Percentiles rank a stretch among this genome's conserved stretches.
Evolutionary conservation across 768 basidiomycete species (phyloP).

Genomic region (Trametes coccinea): DNA sequence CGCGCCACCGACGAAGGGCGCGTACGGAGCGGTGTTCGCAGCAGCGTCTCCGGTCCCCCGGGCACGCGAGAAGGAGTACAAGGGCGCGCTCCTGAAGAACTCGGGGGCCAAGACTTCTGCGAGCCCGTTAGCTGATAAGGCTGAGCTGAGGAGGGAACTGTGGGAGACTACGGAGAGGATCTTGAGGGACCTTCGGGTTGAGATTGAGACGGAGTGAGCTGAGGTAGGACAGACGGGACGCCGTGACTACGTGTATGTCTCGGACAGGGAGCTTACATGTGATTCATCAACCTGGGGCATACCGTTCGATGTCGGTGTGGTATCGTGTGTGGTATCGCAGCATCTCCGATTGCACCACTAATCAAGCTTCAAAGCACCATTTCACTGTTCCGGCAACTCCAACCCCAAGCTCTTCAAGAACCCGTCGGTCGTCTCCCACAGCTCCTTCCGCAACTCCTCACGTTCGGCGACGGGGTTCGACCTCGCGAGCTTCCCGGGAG

Average conservation of each 20-base stretch:
- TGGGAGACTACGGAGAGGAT: constrained; percentile 29
- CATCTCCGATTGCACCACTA: no score
- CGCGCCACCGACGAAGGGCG: constrained; percentile 20
- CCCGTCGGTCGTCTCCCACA: constrained; percentile 30
- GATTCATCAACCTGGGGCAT: no score
- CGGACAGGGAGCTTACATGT: no score
- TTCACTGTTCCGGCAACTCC: background rate
- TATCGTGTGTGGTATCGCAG: no score
- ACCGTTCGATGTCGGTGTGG: no score
- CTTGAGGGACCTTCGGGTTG: constrained; percentile 11
- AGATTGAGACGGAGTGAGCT: background rate
- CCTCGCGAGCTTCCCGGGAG: constrained; percentile 10
- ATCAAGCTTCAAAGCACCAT: background rate
- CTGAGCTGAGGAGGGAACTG: constrained; percentile 20
- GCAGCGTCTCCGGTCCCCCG: constrained; percentile 23
- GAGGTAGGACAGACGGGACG: no score
- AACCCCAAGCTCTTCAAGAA: constrained; percentile 14
- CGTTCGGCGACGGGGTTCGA: constrained; percentile 2
- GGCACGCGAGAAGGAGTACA: constrained; percentile 4
- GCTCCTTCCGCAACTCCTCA: constrained; percentile 16
- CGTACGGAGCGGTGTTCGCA: constrained; percentile 25
- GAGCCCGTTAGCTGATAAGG: constrained; percentile 3
- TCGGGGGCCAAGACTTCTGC: constrained; percentile 4
- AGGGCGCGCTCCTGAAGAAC: constrained; percentile 20
- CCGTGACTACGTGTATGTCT: no score